These are phyloP conservation scores for Candida coquimbonensis DNA, from an alignment of 805 yeast genomes.

Conservation along the genomic window DNA sequence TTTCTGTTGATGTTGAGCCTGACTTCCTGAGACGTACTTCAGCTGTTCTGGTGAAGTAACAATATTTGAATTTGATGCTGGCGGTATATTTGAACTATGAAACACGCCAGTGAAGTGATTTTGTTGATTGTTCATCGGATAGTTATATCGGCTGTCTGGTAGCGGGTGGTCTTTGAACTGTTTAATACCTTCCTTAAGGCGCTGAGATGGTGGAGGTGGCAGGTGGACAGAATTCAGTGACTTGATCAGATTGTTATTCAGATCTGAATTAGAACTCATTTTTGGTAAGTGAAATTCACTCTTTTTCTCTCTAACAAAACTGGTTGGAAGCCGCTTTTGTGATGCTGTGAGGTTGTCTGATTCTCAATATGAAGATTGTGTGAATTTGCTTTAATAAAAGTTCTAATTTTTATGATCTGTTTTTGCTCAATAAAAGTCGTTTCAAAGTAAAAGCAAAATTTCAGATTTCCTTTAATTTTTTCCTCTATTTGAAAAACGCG, in stretches of 20 bases:
- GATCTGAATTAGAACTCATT: slow-evolving; percentile 17
- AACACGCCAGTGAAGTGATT: neutral
- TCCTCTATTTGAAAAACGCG: too few species aligned
- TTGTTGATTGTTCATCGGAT: too few species aligned
- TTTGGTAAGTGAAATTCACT: neutral
- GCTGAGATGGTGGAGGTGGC: slow-evolving; percentile 32
- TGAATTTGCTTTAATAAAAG: neutral
- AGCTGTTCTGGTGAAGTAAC: neutral
- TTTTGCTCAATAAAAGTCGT: too few species aligned
- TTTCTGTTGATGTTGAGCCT: too few species aligned
- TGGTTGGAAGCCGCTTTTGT: neutral
- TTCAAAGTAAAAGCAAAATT: too few species aligned
- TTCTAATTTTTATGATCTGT: neutral
- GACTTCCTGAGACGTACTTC: neutral
- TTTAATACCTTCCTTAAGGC: neutral
- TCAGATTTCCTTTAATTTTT: neutral
- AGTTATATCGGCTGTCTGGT: too few species aligned
- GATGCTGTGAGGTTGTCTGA: neutral
- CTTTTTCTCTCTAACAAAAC: neutral
- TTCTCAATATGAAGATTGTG: too few species aligned
- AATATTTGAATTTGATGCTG: neutral
- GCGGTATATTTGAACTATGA: neutral
- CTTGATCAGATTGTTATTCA: slow-evolving; percentile 28
- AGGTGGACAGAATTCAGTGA: slow-evolving; percentile 33
- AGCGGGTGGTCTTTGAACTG: neutral